These are phyloP conservation scores for Wickerhamiella azyma DNA, from an alignment of 805 yeast species.

Conservation along the genomic window DNA sequence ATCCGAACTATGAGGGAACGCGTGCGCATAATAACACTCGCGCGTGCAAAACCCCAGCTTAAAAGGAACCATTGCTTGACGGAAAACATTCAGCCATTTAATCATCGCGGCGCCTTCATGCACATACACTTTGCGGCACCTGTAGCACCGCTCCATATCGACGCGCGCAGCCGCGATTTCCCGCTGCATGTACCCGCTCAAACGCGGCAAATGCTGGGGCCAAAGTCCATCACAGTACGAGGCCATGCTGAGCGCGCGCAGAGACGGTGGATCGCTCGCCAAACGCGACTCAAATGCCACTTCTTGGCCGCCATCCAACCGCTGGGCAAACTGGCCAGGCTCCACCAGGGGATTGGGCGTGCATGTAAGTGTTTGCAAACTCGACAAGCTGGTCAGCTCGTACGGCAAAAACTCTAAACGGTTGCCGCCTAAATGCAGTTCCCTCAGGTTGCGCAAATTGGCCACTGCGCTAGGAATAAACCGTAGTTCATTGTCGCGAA, in stretches of 20 bases:
- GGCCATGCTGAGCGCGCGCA: neutral
- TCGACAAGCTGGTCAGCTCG: slow-evolving; percentile 23
- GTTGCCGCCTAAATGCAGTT: slow-evolving; percentile 27
- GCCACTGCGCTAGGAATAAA: slow-evolving; percentile 25
- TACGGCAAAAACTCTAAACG: slow-evolving; percentile 24
- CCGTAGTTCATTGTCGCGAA: slow-evolving; percentile 25
- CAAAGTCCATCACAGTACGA: neutral
- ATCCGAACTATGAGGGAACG: slow-evolving; percentile 1
- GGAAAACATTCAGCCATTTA: neutral
- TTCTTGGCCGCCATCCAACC: no score
- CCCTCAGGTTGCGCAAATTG: slow-evolving; percentile 21
- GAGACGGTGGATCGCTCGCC: neutral
- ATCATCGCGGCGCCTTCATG: slow-evolving; percentile 3
- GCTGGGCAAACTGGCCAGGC: neutral
- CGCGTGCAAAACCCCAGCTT: slow-evolving; percentile 2
- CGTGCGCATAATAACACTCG: neutral
- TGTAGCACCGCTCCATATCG: neutral
- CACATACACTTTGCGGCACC: neutral
- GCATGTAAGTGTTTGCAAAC: slow-evolving; percentile 22
- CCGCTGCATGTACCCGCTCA: neutral
- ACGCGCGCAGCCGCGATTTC: neutral
- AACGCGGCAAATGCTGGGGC: neutral
- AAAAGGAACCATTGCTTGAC: slow-evolving; percentile 1
- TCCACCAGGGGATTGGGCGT: slow-evolving; percentile 26
- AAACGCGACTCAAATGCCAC: neutral